Conservation (phyloP, 306 rosid species). For the Lupinus albus region DNA sequence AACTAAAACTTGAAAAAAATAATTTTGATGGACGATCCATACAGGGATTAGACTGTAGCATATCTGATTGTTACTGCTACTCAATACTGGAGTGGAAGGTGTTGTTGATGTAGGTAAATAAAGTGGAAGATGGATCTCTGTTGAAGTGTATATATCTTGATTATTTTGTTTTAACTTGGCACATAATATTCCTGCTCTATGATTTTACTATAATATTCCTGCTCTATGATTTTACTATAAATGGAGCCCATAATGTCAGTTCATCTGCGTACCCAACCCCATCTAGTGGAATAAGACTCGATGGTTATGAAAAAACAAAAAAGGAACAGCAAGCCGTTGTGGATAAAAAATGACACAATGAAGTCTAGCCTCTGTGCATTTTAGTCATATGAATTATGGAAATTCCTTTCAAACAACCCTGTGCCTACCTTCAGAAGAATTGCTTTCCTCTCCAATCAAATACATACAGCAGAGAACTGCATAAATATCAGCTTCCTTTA, state of each 20-base stretch:
- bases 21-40: neutral
- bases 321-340: neutral
- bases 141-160: neutral
- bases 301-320: neutral
- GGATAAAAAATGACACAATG: neutral
- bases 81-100: neutral
- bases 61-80: constrained; percentile 1
- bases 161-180: neutral
- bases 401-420: constrained; percentile 2
- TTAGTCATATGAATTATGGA: neutral
- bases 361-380: neutral
- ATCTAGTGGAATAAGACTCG: neutral
- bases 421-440: neutral
- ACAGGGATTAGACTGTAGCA: neutral
- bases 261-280: neutral
- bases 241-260: neutral
- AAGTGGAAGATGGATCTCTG: neutral
- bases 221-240: neutral
- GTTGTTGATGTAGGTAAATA: too few relatives aligned
- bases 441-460: too few relatives aligned
- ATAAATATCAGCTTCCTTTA: neutral
- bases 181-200: neutral
- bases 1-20: too few relatives aligned
- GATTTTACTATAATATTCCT: neutral
- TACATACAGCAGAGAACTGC: neutral